Conservation (phyloP, 176 grass and related monocot species). For the maize (Zea mays) region DNA sequence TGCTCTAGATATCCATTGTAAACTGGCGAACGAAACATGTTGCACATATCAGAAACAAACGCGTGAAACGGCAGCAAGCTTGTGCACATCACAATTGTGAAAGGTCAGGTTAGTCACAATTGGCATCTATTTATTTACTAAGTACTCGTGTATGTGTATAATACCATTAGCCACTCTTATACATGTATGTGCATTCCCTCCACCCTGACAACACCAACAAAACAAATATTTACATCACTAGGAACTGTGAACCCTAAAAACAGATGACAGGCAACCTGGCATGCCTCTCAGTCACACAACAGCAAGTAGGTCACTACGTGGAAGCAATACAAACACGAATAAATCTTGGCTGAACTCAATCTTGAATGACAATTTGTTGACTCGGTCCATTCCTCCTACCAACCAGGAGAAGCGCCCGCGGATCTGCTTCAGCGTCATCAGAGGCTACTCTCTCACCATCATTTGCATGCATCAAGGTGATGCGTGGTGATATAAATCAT, state of each 20-base stretch:
- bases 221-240: slow-evolving; percentile 39
- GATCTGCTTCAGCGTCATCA: too few species aligned
- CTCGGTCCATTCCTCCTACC: too few species aligned
- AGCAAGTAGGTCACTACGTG: neutral
- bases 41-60: too few species aligned
- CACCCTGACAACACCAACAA: slow-evolving; percentile 19
- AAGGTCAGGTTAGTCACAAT: neutral
- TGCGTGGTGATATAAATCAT: too few species aligned
- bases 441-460: too few species aligned
- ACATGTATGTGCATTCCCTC: slow-evolving; percentile 33
- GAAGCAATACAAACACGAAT: neutral
- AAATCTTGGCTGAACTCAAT: neutral
- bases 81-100: neutral
- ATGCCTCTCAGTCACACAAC: slow-evolving; percentile 15
- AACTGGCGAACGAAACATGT: neutral
- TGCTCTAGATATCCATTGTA: neutral
- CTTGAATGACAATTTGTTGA: too few species aligned
- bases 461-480: too few species aligned
- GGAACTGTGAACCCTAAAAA: slow-evolving; percentile 10
- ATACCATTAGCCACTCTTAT: slow-evolving; percentile 7
- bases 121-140: neutral
- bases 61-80: too few species aligned
- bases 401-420: too few species aligned
- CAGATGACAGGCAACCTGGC: neutral
- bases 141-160: neutral